These are phyloP conservation scores for Physcomitrellopsis africana DNA, from an alignment of 225 moss, liverwort and hornwort genomes.

Conservation along the genomic window DNA sequence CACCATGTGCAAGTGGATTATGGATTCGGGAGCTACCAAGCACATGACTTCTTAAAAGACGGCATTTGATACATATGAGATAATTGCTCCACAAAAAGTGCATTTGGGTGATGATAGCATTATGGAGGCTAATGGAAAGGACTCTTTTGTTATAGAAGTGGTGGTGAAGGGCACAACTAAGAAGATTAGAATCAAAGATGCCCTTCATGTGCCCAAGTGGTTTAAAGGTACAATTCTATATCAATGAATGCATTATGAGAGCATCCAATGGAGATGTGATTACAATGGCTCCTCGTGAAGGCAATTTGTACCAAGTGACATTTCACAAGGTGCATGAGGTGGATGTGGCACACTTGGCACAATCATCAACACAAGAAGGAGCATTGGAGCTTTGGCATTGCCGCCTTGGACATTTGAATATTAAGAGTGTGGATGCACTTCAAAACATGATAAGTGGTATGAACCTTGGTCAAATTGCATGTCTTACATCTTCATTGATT, in stretches of 20 bases:
- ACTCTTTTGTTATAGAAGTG: no score
- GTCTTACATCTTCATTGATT: not conserved
- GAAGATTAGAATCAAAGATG: not conserved
- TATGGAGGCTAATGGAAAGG: no score
- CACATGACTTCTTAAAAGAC: no score
- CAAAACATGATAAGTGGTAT: slow-evolving; percentile 13
- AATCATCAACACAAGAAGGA: not conserved
- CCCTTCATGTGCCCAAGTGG: not conserved
- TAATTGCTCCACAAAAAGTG: no score
- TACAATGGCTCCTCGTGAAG: not conserved
- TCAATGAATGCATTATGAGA: not conserved
- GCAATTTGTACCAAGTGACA: not conserved
- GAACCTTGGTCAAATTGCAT: not conserved
- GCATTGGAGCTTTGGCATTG: slow-evolving; percentile 10
- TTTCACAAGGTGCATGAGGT: not conserved
- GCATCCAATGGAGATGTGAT: not conserved
- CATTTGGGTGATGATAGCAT: no score
- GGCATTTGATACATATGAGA: no score
- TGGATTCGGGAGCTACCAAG: no score
- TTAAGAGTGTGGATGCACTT: not conserved
- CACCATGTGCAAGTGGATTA: no score
- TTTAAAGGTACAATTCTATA: slow-evolving; percentile 1
- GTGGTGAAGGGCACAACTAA: no score
- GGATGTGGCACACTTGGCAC: not conserved
- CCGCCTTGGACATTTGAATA: not conserved